These are phyloP conservation scores for Phyllosticta citrichinensis DNA, from an alignment of 2,329 filamentous ascomycete genomes.

Conservation along the genomic window DNA sequence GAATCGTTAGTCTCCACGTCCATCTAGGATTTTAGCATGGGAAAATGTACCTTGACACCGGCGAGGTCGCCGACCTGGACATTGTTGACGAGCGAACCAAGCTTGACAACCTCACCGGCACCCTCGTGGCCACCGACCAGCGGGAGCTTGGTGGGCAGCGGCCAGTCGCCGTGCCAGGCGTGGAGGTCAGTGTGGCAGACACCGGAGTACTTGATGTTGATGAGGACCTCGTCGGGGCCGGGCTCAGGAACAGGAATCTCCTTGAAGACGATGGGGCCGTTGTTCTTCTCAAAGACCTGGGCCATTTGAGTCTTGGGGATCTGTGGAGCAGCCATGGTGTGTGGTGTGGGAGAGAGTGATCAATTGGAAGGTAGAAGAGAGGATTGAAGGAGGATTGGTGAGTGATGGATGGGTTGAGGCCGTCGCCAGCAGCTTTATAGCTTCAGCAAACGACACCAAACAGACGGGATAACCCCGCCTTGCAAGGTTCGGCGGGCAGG, in stretches of 20 bases:
- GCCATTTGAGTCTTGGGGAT: slow-evolving; percentile 85
- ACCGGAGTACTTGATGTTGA: slow-evolving; percentile 79
- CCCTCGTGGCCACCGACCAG: slow-evolving; percentile 73
- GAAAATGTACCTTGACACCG: slow-evolving; percentile 53
- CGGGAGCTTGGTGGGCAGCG: slow-evolving; percentile 69
- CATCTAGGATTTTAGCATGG: slow-evolving; percentile 1
- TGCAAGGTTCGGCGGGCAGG: not conserved
- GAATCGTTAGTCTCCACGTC: slow-evolving; percentile 9
- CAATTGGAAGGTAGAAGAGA: not conserved
- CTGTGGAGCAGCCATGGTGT: slow-evolving; percentile 35
- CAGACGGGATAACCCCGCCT: not conserved
- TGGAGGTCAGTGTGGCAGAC: slow-evolving; percentile 84
- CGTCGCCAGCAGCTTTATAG: slow-evolving; percentile 3
- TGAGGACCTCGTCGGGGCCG: slow-evolving; percentile 78
- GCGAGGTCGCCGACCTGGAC: slow-evolving; percentile 74
- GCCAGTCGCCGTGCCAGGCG: slow-evolving; percentile 85
- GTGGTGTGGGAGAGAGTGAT: not conserved
- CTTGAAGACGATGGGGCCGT: slow-evolving; percentile 61
- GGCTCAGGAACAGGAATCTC: slow-evolving; percentile 73
- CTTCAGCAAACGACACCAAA: not conserved
- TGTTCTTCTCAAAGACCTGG: slow-evolving; percentile 75
- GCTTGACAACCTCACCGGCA: slow-evolving; percentile 73
- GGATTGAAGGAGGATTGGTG: slow-evolving; percentile 1
- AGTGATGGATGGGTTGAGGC: not conserved
- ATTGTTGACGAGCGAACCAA: slow-evolving; percentile 66